Evolutionary conservation across 306 rosid species (phyloP).

Genomic region (Medicago ruthenica): DNA sequence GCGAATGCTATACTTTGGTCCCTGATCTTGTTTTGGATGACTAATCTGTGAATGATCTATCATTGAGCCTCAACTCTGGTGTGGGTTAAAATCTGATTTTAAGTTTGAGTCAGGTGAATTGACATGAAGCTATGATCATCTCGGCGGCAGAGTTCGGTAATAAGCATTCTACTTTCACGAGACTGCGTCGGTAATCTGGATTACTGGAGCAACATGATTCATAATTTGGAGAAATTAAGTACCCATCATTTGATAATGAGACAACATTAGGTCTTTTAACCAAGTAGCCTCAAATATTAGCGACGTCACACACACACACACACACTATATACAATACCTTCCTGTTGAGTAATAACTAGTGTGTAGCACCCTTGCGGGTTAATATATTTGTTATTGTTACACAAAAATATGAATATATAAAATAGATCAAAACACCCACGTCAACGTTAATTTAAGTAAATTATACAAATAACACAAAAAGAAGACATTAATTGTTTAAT

Average conservation of each 20-base stretch:
- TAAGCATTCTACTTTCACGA: neutral
- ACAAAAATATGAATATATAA: too few relatives aligned
- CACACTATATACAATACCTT: too few relatives aligned
- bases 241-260: too few relatives aligned
- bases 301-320: fast-evolving
- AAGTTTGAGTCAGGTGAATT: neutral
- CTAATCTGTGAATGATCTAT: neutral
- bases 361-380: too few relatives aligned
- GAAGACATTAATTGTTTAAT: too few relatives aligned
- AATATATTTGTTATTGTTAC: too few relatives aligned
- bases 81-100: constrained; percentile 6
- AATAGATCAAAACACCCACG: too few relatives aligned
- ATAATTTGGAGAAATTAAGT: too few relatives aligned
- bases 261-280: neutral
- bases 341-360: too few relatives aligned
- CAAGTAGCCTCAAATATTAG: too few relatives aligned
- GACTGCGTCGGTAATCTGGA: neutral
- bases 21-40: constrained; percentile 11
- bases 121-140: neutral
- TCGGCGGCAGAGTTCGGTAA: neutral
- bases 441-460: too few relatives aligned
- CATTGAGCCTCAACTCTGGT: neutral
- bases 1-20: neutral
- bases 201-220: neutral
- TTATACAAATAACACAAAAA: too few relatives aligned